Evolutionary conservation across 306 rosid species (phyloP).

Genomic region (Benincasa hispida): DNA sequence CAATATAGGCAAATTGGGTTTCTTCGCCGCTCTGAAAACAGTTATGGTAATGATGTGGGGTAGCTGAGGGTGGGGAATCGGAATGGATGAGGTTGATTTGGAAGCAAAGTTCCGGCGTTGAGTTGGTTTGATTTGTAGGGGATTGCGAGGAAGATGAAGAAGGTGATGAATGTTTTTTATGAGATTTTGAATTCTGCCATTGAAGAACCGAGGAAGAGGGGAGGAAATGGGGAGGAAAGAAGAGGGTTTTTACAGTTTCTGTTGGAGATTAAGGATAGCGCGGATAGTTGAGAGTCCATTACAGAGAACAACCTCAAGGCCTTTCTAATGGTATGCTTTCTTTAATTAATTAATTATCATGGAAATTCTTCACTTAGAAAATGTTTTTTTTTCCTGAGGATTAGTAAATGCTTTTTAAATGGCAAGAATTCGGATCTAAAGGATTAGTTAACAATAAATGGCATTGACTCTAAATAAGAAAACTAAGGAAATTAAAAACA

Average conservation of each 20-base stretch:
- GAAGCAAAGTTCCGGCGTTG: not conserved
- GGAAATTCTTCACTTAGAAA: no score
- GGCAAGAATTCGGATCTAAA: no score
- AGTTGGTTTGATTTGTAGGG: not conserved
- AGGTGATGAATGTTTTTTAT: no score
- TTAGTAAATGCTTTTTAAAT: no score
- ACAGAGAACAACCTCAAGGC: constrained; percentile 1
- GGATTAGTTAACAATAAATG: no score
- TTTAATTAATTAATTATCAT: no score
- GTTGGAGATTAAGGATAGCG: not conserved
- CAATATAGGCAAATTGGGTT: not conserved
- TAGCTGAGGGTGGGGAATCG: not conserved
- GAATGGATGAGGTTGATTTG: not conserved
- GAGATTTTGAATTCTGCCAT: no score
- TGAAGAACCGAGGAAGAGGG: no score
- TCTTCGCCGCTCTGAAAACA: not conserved
- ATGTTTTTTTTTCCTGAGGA: no score
- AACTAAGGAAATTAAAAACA: no score
- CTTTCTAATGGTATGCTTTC: not conserved
- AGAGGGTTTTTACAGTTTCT: not conserved
- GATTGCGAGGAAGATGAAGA: no score
- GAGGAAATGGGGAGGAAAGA: not conserved
- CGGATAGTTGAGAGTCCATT: not conserved
- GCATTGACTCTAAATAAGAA: no score
- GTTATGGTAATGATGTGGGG: not conserved